Percentiles rank a stretch among this genome's conserved stretches.
phyloP scores from a whole-genome alignment of 2,329 filamentous ascomycete genomes.

The Aspergillus sp. region DNA sequence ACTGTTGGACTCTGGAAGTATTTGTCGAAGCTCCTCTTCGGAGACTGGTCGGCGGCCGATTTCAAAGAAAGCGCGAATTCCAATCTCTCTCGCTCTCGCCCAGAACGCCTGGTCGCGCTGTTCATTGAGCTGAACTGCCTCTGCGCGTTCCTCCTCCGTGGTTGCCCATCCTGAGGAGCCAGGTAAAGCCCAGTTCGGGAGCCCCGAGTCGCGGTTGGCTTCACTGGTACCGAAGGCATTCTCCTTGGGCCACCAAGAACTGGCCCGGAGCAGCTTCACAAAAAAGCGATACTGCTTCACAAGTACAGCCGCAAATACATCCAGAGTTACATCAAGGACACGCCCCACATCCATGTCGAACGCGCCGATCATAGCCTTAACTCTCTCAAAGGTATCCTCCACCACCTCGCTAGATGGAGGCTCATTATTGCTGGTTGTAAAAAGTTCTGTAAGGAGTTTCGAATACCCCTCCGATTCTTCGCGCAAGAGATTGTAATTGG shows the following conservation, averaged over 20 bases:
- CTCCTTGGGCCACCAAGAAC: slow-evolving; percentile 91
- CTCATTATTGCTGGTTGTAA: slow-evolving; percentile 76
- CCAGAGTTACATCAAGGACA: slow-evolving; percentile 88
- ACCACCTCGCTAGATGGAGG: slow-evolving; percentile 74
- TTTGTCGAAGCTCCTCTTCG: slow-evolving; percentile 54
- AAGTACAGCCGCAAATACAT: slow-evolving; percentile 90
- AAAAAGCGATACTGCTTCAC: slow-evolving; percentile 94
- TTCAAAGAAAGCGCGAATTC: slow-evolving; percentile 85
- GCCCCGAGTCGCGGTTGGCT: slow-evolving; percentile 51
- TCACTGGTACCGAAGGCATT: slow-evolving; percentile 49
- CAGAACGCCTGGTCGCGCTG: slow-evolving; percentile 76
- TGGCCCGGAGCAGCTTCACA: slow-evolving; percentile 84
- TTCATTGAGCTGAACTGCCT: slow-evolving; percentile 57
- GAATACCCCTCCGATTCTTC: slow-evolving; percentile 97
- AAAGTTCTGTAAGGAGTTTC: slow-evolving; percentile 92
- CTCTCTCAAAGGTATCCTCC: slow-evolving; percentile 81
- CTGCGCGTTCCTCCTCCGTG: slow-evolving; percentile 67
- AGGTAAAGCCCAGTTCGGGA: slow-evolving; percentile 86
- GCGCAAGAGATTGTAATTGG: slow-evolving; percentile 91
- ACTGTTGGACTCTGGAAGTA: slow-evolving; percentile 42
- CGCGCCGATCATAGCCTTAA: slow-evolving; percentile 92
- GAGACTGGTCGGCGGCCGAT: slow-evolving; percentile 71
- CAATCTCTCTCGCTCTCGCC: slow-evolving; percentile 71
- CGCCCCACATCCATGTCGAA: slow-evolving; percentile 96
- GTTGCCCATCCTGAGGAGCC: slow-evolving; percentile 63